Evolutionary conservation across 2,329 filamentous ascomycete species (phyloP).

Genomic region (Cordyceps fumosorosea): DNA sequence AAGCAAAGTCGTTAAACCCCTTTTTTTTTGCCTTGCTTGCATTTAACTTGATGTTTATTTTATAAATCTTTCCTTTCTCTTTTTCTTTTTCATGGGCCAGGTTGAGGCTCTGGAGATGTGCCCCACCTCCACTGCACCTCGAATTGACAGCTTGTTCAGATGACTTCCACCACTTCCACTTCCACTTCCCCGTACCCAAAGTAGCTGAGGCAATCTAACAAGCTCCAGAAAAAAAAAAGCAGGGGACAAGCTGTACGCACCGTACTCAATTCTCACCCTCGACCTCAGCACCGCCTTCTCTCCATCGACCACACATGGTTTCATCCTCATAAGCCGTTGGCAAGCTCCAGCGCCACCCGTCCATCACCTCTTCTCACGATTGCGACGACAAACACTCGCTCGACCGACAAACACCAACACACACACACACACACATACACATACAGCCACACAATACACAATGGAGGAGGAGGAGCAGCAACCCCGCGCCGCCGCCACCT

Average conservation of each 20-base stretch:
- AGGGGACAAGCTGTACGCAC: background rate
- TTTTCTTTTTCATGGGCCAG: no score
- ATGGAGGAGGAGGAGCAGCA: background rate
- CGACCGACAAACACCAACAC: background rate
- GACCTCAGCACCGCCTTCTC: background rate
- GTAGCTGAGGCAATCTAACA: background rate
- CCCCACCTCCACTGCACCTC: background rate
- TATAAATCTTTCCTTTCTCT: no score
- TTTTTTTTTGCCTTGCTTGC: no score
- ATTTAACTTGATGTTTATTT: no score
- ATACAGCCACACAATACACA: background rate
- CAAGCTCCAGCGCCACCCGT: background rate
- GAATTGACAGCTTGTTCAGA: background rate
- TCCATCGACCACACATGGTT: background rate
- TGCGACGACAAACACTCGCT: background rate
- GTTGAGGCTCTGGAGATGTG: background rate
- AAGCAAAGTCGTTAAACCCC: no score
- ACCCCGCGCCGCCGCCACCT: background rate
- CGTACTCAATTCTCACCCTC: background rate
- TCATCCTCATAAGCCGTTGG: background rate
- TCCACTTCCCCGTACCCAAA: no score
- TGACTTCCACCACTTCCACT: background rate
- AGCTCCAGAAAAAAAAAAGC: background rate
- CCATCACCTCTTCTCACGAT: background rate
- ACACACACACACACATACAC: background rate